Base-by-base conservation (phyloP, 2,329 filamentous ascomycete genomes). In the Oidium heveae region DNA sequence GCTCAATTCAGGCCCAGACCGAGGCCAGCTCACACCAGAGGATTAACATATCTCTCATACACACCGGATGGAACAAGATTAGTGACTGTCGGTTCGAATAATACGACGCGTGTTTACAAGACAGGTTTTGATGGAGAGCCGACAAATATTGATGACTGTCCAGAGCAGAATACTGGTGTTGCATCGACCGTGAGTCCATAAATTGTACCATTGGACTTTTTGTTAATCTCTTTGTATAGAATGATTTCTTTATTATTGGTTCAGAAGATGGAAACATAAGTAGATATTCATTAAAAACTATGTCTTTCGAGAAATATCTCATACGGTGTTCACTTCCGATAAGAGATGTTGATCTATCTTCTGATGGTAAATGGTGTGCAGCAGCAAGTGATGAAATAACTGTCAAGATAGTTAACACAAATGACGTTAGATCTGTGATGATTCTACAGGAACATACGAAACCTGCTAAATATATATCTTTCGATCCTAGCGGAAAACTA, bases 261-360 rank as follows among this genome's bases (percentile, higher is more conserved):
- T 85, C 86, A 20, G 89, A 98, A 67, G 88, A 96, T 69, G 91
- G 93, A 63, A 91, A 84, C n/a, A 86, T 98, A 63, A 94, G 84
- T 71, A 79, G 87, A 62, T 98, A 93, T 71, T 84, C 84, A n/a
- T 74, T 95, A 52, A 73, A 77, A 55, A 78, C 77, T 2, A 80
- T 81, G 62, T 68, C 72, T 32, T 86, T 93, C 68, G 85, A 94
- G 58, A 80, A 82, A 57, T 83, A 93, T 59, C 75, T 98, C 53
- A 75, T 87, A 28, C 80, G 91, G 59, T 85, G 82, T 56, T 81
- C 86, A n/a, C 71, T 95, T 2, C 86, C 91, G 0, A 78, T 95
- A 34, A 78, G 91, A 63, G 87, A 95, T 66, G 72, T 98, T 54
- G 80, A 85, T 4, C 71, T 98, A 15, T 88, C 86, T 2, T 76